Base-by-base conservation (phyloP, 441 rosid species). In the Erodium moschatum region DNA sequence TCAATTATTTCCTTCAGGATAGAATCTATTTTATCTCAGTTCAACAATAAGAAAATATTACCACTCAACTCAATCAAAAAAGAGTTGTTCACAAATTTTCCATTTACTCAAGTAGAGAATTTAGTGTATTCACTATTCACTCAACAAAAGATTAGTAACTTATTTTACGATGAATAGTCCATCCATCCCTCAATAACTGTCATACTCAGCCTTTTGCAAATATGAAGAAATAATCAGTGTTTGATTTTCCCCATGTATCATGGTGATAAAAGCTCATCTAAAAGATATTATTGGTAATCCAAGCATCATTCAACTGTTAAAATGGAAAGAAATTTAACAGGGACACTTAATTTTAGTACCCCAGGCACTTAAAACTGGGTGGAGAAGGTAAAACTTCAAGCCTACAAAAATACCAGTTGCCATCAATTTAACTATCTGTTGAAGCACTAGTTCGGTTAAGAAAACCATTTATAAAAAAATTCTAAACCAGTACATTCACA, bases 11-110 rank as follows among this genome's bases (percentile, higher is more conserved):
- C 61, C 61, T 54, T 54, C 15, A 2, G 11, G 61, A 20, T 54
- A 16, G 21, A 54, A 15, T 19, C 21, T 18, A 67, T 29, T 67
- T n/a, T 18, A 67, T 61, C 52, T 31, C 52, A 52, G 50, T 67
- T 65, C 11, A 75, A 61, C 5, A 65, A 66, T 35, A 24, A 76
- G 27, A 67, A 24, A 42, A 11, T 16, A 18, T 9, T 9, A n/a
- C 0, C 4, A 29, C 52, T 31, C 20, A 65, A 42, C 11, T 10
- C 2, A 38, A 66, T 64, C 19, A 69, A 15, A 64, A 60, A 6
- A 24, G 10, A 13, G 33, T 61, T 21, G 18, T 48, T 4, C 38
- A 44, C 4, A 67, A 9, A 11, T 9, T 35, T 63, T 27, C 24
- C 27, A 60, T 27, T 46, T 6, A 35, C 46, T 5, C 21, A 48